Evolutionary conservation across 2,329 filamentous ascomycete genomes (phyloP).

Genomic region (Pseudopithomyces maydicus): DNA sequence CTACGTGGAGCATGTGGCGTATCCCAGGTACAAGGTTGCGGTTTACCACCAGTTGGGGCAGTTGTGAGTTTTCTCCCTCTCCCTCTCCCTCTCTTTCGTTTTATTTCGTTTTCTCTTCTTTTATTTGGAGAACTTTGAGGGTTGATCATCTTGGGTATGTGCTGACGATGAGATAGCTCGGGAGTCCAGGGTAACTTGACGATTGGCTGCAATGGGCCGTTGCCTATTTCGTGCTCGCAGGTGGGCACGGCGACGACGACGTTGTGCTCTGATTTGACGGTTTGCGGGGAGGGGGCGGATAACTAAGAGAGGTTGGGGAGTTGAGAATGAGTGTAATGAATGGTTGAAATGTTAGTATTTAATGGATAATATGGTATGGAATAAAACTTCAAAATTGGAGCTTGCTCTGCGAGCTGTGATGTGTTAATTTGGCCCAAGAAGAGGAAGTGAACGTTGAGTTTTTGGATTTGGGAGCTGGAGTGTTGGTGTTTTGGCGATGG

Average conservation of each 20-base stretch:
- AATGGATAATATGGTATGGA: no score
- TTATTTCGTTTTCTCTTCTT: background rate
- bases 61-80: background rate
- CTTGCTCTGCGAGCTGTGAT: no score
- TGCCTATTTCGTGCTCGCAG: background rate
- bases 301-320: no score
- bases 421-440: no score
- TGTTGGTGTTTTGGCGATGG: no score
- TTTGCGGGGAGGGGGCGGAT: no score
- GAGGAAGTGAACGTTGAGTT: no score
- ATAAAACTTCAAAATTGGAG: no score
- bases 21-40: slow-evolving; percentile 1
- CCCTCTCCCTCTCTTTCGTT: background rate
- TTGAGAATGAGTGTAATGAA: no score
- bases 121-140: background rate
- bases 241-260: background rate
- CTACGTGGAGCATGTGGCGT: background rate
- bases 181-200: slow-evolving; percentile 4
- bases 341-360: no score
- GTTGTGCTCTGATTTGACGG: background rate
- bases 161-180: background rate
- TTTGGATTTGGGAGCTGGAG: no score
- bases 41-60: background rate
- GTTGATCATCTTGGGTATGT: no score
- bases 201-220: background rate